Percentiles rank a stretch among this genome's conserved stretches.
These are phyloP conservation scores for Cantharellus anzutake DNA, from an alignment of 768 basidiomycete species.

Conservation along the genomic window DNA sequence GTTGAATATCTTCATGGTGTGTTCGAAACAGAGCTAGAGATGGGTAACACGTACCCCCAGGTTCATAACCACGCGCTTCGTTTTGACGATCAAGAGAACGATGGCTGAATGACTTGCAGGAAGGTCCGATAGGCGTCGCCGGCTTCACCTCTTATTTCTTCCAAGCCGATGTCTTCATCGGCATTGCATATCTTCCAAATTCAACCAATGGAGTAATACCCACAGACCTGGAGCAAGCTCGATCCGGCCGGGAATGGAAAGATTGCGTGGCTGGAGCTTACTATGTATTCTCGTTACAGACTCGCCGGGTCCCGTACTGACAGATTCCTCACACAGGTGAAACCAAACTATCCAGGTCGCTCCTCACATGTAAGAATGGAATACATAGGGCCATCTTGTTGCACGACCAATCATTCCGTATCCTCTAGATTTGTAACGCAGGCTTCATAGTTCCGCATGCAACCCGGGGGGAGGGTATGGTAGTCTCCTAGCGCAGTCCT, in stretches of 20 bases:
- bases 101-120: conserved; percentile 47
- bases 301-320: background rate
- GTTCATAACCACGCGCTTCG: background rate
- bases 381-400: background rate
- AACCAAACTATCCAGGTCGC: conserved; percentile 79
- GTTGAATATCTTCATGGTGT: background rate
- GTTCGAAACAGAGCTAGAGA: background rate
- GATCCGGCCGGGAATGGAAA: conserved; percentile 38
- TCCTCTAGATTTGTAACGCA: conserved; percentile 62
- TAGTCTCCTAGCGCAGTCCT: conserved; percentile 51
- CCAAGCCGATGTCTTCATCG: conserved; percentile 55
- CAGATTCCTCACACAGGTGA: conserved; percentile 26
- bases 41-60: background rate
- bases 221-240: conserved; percentile 25
- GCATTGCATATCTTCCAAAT: conserved; percentile 20
- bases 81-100: too few relatives aligned
- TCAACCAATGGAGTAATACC: conserved; percentile 11
- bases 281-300: conserved; percentile 28
- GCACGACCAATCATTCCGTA: background rate
- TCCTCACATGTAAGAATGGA: conserved; percentile 60
- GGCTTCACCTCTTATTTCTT: conserved; percentile 64
- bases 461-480: conserved; percentile 51
- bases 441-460: conserved; percentile 63
- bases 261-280: conserved; percentile 59
- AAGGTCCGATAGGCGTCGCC: conserved; percentile 26